Evolutionary conservation across 305 asterid genomes (phyloP), one percentile per base, ranked within the genome.

Genomic region (Solanum aculeatissimum): DNA sequence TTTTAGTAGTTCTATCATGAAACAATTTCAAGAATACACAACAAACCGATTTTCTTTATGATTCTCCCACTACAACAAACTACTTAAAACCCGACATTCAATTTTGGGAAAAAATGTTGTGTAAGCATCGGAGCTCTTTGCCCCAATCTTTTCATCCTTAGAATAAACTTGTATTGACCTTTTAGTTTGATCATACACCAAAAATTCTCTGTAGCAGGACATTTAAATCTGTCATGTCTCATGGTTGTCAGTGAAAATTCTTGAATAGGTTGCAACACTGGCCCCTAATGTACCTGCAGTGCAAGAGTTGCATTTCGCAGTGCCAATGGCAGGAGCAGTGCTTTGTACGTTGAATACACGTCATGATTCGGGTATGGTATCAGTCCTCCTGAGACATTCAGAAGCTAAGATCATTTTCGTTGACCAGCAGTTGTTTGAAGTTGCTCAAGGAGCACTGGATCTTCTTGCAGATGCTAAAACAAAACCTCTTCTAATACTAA

Each of bases 241-340:
- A 66, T 32, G 23, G 25, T 68, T 16, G 75, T 68, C 7, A 3
- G 72, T 68, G 23, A 32, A 68, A 32, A 35, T 68, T 40, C 4
- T 68, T 35, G 15, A 35, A 68, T 35, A 68, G 99, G 97, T 93
- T 18, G 98, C 98, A 3, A 90, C 92, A 4, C 87, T 96, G 70
- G 97, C 97, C 12, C 95, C 97, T 4, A 96, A 96, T 84, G 66
- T 94, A 84, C 98, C 98, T 4, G 99, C 98, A 53, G 88, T 94
- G 95, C 95, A 92, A 60, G 98, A 96, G 91, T 88, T 96, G 84
- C 99, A 95, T 90, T 96, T 96, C 55, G 99, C 98, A 0, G 97
- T 94, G 54, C 99, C 99, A 0, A 96, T 96, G 97, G 94, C 98
- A 7, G 99, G 99, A 82, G 98, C 92, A 14, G 85, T 96, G 54